Base-by-base conservation (phyloP, 768 basidiomycete species). In the Pleurotus platypus region DNA sequence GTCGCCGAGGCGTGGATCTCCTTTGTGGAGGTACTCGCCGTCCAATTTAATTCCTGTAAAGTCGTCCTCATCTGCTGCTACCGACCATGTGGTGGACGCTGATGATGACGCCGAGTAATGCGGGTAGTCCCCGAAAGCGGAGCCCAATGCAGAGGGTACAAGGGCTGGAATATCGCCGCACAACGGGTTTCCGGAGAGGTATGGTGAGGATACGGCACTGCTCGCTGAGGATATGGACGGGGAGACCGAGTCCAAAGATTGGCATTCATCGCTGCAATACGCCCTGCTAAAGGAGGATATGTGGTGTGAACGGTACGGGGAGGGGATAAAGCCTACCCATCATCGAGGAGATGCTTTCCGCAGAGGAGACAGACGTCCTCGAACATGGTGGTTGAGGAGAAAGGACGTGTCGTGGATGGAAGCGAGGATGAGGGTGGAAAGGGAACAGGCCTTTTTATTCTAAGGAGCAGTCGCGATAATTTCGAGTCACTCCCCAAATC, bases 361-460 rank as follows among this genome's bases (percentile, higher is more conserved):
- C 89, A 91, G 54, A 79, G 74, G 57, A 91, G 78, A 67, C 89
- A 91, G 64, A 85, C 78, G 76, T 90, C 88, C 79, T 89, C 85
- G 70, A 88, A 90, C 89, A 90, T 91, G 49, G 57, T 45, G 57
- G 55, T 22, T 54, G 61, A 11, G 42, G 55, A 26, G 38, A 49
- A 11, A 43, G 58, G 30, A 58, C 51, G 56, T 15, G 56, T 24
- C 50, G 46, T 54, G 60, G 59, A 51, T 53, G 57, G 49, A 46
- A 48, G 38, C 42, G 38, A 58, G 53, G 53, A 49, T 60, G 57
- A 61, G 56, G 61, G 35, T 48, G 57, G 57, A 57, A 57, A 55
- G 46, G 56, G 64, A 56, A 61, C 42, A 20, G 24, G 48, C 24
- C 39, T 26, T 30, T 45, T 57, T 50, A 57, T 50, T 30, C 46